A percentile compares a stretch with the other conserved stretches of the same genome.
phyloP scores from a whole-genome alignment of 208 protist species.

The Plasmodiophora brassicae region DNA sequence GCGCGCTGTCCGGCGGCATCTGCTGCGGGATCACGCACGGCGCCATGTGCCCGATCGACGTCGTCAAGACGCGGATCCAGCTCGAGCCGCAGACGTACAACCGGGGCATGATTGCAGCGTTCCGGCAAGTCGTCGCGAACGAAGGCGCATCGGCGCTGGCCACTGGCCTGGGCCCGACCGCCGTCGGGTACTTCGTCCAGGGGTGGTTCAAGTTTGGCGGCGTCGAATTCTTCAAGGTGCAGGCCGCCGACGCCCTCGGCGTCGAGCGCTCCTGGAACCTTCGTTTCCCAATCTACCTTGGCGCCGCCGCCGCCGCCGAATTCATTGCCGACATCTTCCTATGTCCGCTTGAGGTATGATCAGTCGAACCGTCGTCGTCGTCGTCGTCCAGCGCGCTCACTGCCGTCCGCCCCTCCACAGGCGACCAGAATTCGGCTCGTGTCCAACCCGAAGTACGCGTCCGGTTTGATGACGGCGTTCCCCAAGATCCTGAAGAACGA shows the following conservation, averaged over 20 bases:
- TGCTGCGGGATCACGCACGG: constrained; percentile 58
- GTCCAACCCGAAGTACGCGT: constrained; percentile 45
- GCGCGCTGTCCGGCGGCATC: constrained; percentile 52
- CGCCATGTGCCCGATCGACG: constrained; percentile 51
- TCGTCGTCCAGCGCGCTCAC: not conserved
- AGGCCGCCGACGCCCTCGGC: constrained; percentile 69
- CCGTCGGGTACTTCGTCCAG: constrained; percentile 67
- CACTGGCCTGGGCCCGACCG: constrained; percentile 61
- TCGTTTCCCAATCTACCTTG: constrained; percentile 57
- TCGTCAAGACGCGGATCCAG: constrained; percentile 61
- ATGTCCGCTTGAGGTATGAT: constrained; percentile 62
- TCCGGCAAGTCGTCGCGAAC: constrained; percentile 45
- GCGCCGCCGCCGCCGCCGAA: constrained; percentile 55
- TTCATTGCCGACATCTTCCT: constrained; percentile 69
- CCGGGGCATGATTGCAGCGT: constrained; percentile 54
- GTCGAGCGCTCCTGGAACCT: constrained; percentile 54
- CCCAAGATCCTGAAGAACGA: constrained; percentile 53
- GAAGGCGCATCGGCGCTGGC: constrained; percentile 57
- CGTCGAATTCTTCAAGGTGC: constrained; percentile 69
- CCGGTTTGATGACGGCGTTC: constrained; percentile 46
- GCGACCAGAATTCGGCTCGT: constrained; percentile 60
- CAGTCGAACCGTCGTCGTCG: not conserved
- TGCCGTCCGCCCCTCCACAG: not conserved
- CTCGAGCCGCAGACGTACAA: constrained; percentile 51
- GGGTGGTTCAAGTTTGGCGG: constrained; percentile 69